These are phyloP conservation scores for Nemania abortiva DNA, from an alignment of 2,329 filamentous ascomycete species.

Conservation along the genomic window DNA sequence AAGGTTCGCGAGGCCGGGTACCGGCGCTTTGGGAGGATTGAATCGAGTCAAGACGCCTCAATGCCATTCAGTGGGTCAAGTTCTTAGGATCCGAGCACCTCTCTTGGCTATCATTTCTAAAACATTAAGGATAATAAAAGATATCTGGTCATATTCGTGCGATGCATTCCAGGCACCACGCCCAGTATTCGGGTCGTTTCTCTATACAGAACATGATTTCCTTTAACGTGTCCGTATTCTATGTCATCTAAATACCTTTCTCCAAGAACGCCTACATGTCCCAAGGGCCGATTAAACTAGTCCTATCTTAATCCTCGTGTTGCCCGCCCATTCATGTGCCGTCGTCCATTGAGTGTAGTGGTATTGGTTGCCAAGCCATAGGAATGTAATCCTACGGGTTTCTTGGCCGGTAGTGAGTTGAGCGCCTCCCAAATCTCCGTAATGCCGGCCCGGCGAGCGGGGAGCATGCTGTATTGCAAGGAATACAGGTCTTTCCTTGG, in stretches of 20 bases:
- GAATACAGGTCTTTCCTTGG: conserved; percentile 95
- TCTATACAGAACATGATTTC: conserved; percentile 32
- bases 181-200: neutral
- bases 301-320: conserved; percentile 37
- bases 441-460: conserved; percentile 81
- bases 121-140: neutral
- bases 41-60: neutral
- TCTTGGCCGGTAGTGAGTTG: conserved; percentile 63
- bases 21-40: too few relatives aligned
- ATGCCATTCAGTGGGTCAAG: neutral
- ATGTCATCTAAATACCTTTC: conserved; percentile 32
- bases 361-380: conserved; percentile 41
- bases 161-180: conserved; percentile 7
- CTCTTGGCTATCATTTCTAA: neutral
- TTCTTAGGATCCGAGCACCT: neutral
- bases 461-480: conserved; percentile 97
- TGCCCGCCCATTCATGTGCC: conserved; percentile 46
- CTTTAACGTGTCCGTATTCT: conserved; percentile 8
- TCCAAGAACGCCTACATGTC: conserved; percentile 29
- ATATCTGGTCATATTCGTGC: neutral
- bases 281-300: conserved; percentile 2
- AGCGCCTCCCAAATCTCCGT: conserved; percentile 86
- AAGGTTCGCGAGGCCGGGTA: too few relatives aligned
- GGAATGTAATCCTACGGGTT: conserved; percentile 52
- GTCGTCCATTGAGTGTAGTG: conserved; percentile 42